Evolutionary conservation across 2,329 filamentous ascomycete species (phyloP).

Genomic region (Ophiocordyceps camponoti-leonardi): DNA sequence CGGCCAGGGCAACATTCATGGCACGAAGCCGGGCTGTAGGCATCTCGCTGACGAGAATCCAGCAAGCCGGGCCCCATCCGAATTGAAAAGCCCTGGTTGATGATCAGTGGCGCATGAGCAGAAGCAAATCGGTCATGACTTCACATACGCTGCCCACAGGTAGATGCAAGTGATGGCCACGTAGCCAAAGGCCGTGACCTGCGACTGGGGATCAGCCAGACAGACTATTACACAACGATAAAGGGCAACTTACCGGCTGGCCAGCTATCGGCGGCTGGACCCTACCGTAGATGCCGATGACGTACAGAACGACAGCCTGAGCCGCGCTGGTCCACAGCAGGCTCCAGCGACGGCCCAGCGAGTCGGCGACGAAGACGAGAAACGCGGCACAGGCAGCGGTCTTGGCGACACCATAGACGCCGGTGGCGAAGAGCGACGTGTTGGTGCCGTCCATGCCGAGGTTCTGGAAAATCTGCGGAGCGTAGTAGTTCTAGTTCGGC

Average conservation of each 20-base stretch:
- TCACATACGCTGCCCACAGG: constrained; percentile 41
- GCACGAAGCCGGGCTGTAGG: constrained; percentile 48
- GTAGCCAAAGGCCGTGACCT: constrained; percentile 48
- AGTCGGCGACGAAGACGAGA: constrained; percentile 50
- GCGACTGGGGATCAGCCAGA: not conserved
- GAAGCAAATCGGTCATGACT: not conserved
- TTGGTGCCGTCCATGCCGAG: constrained; percentile 40
- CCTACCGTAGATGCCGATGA: constrained; percentile 55
- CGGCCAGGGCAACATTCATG: constrained; percentile 50
- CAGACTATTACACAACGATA: not conserved
- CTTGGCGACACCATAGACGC: constrained; percentile 58
- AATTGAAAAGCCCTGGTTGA: constrained; percentile 41
- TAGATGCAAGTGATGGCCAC: constrained; percentile 56
- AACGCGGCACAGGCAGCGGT: constrained; percentile 46
- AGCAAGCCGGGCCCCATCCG: constrained; percentile 55
- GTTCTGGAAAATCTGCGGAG: constrained; percentile 49
- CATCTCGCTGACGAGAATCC: constrained; percentile 55
- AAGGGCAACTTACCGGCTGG: constrained; percentile 17
- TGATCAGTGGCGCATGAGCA: constrained; percentile 5
- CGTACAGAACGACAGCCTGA: constrained; percentile 46
- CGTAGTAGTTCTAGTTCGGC: constrained; percentile 39
- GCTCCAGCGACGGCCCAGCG: constrained; percentile 43
- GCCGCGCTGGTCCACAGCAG: constrained; percentile 48
- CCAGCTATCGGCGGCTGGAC: constrained; percentile 38
- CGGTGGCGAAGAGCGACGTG: constrained; percentile 52